These are phyloP conservation scores for Phyllosticta citriasiana DNA, from an alignment of 2,329 filamentous ascomycete species.

Conservation along the genomic window DNA sequence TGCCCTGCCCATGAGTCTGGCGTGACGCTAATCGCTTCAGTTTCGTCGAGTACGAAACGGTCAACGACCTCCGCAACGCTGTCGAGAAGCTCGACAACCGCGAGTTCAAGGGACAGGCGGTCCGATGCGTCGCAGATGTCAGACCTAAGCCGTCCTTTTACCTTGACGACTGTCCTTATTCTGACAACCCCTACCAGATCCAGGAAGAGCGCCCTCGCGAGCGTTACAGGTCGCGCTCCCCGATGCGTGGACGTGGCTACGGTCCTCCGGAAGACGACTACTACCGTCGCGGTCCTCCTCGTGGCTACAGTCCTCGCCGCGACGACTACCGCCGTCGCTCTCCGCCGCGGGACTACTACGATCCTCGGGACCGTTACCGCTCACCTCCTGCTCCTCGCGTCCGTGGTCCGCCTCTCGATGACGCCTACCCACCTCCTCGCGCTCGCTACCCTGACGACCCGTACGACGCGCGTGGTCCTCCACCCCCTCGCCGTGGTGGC, in stretches of 20 bases:
- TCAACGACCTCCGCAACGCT: conserved; percentile 76
- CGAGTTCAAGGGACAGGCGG: conserved; percentile 84
- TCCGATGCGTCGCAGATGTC: conserved; percentile 84
- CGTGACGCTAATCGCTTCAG: conserved; percentile 37
- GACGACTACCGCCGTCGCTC: conserved; percentile 80
- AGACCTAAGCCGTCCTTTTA: conserved; percentile 26
- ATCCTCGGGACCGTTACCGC: conserved; percentile 63
- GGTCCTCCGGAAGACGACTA: conserved; percentile 58
- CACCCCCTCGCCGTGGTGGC: conserved; percentile 36
- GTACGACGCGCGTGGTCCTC: conserved; percentile 48
- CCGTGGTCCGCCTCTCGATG: conserved; percentile 59
- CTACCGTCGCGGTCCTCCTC: conserved; percentile 70
- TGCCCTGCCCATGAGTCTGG: neutral
- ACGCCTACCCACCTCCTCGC: conserved; percentile 60
- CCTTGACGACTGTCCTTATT: conserved; percentile 21
- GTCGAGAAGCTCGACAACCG: conserved; percentile 89
- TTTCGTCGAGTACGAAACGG: conserved; percentile 96
- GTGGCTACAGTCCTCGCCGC: conserved; percentile 76
- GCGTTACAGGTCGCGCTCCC: conserved; percentile 68
- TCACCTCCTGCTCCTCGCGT: conserved; percentile 64
- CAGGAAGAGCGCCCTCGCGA: conserved; percentile 60
- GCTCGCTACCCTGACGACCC: conserved; percentile 62
- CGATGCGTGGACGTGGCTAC: conserved; percentile 51
- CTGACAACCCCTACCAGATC: conserved; percentile 20
- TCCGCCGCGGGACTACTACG: conserved; percentile 76